A percentile compares a stretch with the other conserved stretches of the same genome.
These are phyloP conservation scores for Biscogniauxia mediterranea DNA, from an alignment of 2,329 filamentous ascomycete genomes.

Conservation along the genomic window DNA sequence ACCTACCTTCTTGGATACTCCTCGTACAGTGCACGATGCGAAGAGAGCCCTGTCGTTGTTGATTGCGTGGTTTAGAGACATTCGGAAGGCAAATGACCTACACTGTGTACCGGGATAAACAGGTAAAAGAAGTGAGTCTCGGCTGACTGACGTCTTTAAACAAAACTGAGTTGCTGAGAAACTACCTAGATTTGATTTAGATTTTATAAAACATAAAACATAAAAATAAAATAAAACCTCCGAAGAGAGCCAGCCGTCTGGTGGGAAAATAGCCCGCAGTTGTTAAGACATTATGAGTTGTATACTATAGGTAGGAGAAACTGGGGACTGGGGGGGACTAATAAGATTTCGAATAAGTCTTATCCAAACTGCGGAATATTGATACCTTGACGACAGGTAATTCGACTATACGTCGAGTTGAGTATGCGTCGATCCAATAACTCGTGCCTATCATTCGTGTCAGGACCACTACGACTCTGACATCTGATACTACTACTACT, in stretches of 20 bases:
- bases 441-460: neutral
- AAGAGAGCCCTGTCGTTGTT: neutral
- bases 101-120: neutral
- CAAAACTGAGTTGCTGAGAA: neutral
- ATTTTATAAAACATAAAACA: neutral
- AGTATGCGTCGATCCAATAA: neutral
- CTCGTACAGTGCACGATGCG: constrained; percentile 16
- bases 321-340: neutral
- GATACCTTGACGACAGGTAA: neutral
- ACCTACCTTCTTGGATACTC: constrained; percentile 7
- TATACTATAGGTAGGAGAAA: neutral
- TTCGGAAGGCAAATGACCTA: neutral
- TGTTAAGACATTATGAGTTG: neutral
- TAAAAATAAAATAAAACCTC: neutral
- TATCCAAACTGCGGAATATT: neutral
- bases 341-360: neutral
- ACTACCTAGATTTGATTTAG: no score
- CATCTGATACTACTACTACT: neutral
- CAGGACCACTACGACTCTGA: neutral
- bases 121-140: neutral
- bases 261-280: neutral
- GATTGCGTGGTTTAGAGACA: neutral
- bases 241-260: neutral
- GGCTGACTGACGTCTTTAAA: neutral
- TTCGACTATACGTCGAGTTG: neutral